phyloP scores from a whole-genome alignment of 2,329 filamentous ascomycete species.

The Cladophialophora carrionii region DNA sequence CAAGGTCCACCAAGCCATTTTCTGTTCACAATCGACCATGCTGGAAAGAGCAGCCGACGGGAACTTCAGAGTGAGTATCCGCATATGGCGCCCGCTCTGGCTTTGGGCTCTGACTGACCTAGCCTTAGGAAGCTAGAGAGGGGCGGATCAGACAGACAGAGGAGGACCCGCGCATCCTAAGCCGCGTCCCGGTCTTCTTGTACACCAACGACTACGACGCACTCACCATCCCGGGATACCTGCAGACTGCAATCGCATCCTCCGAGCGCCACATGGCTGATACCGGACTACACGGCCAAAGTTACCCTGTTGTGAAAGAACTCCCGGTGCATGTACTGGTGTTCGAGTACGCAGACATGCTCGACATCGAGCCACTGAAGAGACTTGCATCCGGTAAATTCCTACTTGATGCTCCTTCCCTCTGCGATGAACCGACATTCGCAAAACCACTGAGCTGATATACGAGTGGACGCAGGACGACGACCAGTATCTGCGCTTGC shows the following conservation, averaged over 20 bases:
- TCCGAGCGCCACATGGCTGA: background rate
- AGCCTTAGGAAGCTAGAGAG: slow-evolving; percentile 6
- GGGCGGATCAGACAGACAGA: slow-evolving; percentile 19
- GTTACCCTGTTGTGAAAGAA: too few species aligned
- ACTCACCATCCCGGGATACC: background rate
- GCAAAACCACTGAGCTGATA: slow-evolving; percentile 11
- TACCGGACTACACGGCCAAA: background rate
- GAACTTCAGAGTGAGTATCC: slow-evolving; percentile 38
- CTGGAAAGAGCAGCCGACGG: slow-evolving; percentile 34
- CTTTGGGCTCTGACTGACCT: background rate
- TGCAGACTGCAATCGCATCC: background rate
- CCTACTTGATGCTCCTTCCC: background rate
- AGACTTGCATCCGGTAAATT: slow-evolving; percentile 1
- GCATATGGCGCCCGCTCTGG: background rate
- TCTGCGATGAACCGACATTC: slow-evolving; percentile 2
- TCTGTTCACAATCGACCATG: slow-evolving; percentile 38
- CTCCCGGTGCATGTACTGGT: slow-evolving; percentile 16
- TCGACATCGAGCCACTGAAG: slow-evolving; percentile 14
- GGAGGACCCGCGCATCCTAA: slow-evolving; percentile 12
- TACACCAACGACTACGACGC: slow-evolving; percentile 18
- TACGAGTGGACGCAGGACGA: slow-evolving; percentile 16
- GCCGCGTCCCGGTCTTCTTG: slow-evolving; percentile 14
- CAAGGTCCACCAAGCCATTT: slow-evolving; percentile 39
- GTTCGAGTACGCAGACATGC: slow-evolving; percentile 23
- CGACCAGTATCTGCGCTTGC: slow-evolving; percentile 12